Conservation (phyloP, 768 basidiomycete species). For the Lentinula raphanica region DNA sequence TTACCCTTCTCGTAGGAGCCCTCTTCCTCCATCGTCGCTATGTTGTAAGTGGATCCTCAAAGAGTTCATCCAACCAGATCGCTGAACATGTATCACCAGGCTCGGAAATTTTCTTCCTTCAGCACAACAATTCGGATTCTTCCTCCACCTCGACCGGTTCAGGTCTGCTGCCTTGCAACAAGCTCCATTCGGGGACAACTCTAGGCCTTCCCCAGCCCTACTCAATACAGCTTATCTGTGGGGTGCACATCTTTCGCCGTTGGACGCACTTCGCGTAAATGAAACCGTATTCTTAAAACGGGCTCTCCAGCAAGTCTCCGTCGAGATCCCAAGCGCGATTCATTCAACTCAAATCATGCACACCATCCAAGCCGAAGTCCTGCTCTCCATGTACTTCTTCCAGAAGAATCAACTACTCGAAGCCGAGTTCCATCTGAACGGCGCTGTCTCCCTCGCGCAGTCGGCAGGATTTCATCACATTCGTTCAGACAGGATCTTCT, state of each 20-base stretch:
- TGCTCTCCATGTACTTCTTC: conserved; percentile 39
- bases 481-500: conserved; percentile 1
- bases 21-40: background rate
- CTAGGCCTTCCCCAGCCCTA: conserved; percentile 20
- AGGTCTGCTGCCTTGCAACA: conserved; percentile 26
- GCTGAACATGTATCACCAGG: conserved; percentile 17
- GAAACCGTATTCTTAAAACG: conserved; percentile 27
- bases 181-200: conserved; percentile 22
- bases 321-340: conserved; percentile 12
- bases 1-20: background rate
- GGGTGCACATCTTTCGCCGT: conserved; percentile 21
- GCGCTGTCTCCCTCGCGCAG: conserved; percentile 26
- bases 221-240: conserved; percentile 24
- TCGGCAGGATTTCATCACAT: conserved; percentile 22
- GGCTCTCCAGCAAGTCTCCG: conserved; percentile 24
- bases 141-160: conserved; percentile 34
- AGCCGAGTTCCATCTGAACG: conserved; percentile 34
- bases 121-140: conserved; percentile 36
- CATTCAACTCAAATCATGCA: conserved; percentile 25
- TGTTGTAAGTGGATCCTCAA: background rate
- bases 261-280: conserved; percentile 12
- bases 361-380: conserved; percentile 31
- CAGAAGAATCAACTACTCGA: conserved; percentile 33
- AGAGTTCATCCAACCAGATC: background rate
- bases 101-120: conserved; percentile 32